Percentiles rank a stretch among this genome's conserved stretches.
Conservation (phyloP, 805 yeast species). For the Ogataea thermomethanolica region DNA sequence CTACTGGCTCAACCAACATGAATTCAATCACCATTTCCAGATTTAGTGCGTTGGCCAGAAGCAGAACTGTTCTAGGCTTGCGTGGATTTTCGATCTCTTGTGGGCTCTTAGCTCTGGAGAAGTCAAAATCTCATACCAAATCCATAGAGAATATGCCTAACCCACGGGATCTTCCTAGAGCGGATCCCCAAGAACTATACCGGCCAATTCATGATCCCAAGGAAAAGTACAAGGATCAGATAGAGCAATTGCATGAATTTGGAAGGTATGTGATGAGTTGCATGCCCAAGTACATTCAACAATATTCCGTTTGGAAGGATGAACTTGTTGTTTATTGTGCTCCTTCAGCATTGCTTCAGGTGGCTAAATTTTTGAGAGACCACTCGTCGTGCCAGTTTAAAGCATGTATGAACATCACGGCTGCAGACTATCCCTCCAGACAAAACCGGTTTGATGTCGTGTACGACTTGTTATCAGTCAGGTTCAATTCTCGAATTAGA, state of each 20-base stretch:
- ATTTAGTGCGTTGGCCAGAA: no score
- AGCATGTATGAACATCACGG: conserved; percentile 75
- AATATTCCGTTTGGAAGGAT: conserved; percentile 87
- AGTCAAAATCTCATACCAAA: conserved; percentile 6
- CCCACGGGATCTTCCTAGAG: conserved; percentile 34
- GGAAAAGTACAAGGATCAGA: conserved; percentile 63
- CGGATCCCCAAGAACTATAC: conserved; percentile 31
- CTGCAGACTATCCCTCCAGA: conserved; percentile 82
- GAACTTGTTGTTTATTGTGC: conserved; percentile 74
- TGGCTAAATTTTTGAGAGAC: conserved; percentile 63
- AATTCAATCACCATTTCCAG: no score
- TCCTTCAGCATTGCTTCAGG: conserved; percentile 73
- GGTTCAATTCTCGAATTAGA: conserved; percentile 83
- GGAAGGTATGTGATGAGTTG: conserved; percentile 76
- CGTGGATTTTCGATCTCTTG: no score
- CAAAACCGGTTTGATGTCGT: conserved; percentile 84
- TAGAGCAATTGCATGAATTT: conserved; percentile 73
- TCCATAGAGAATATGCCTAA: conserved; percentile 30
- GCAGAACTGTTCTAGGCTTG: no score
- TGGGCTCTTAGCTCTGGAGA: not conserved
- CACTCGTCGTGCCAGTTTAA: conserved; percentile 82
- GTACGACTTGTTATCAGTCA: conserved; percentile 73
- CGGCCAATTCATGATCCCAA: conserved; percentile 70
- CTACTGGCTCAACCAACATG: no score
- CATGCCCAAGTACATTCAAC: conserved; percentile 78